phyloP scores from a whole-genome alignment of 352 stramenopile species.

The Phytophthora pluvialis region DNA sequence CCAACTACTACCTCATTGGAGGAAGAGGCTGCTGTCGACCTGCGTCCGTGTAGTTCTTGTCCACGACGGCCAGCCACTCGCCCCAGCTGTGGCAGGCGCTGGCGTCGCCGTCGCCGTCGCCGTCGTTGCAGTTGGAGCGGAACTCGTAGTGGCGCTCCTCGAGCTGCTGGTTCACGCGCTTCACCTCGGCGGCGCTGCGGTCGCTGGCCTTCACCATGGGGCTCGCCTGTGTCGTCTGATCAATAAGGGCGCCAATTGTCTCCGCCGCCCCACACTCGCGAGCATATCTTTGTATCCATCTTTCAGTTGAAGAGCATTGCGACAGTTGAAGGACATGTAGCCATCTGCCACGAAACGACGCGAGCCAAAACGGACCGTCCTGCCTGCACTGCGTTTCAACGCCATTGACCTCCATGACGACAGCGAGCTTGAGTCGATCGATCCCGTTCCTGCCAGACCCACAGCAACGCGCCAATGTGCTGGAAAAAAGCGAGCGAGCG shows the following conservation, averaged over 20 bases:
- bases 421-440: too few species aligned
- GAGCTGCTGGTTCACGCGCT: conserved; percentile 84
- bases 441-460: too few species aligned
- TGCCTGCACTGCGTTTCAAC: too few species aligned
- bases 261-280: not conserved
- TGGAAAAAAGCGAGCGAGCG: not conserved
- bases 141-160: conserved; percentile 90
- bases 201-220: conserved; percentile 52
- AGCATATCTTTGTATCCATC: not conserved
- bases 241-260: not conserved
- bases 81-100: conserved; percentile 88
- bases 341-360: not conserved
- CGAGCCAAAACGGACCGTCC: too few species aligned
- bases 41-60: conserved; percentile 85
- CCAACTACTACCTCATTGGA: too few species aligned
- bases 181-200: conserved; percentile 62
- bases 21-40: conserved; percentile 29
- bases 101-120: conserved; percentile 82
- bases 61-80: conserved; percentile 87
- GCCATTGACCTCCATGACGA: too few species aligned
- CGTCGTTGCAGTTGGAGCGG: conserved; percentile 86
- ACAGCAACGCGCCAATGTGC: too few species aligned
- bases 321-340: conserved; percentile 4
- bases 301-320: too few species aligned
- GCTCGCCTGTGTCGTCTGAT: not conserved